Percentiles rank a stretch among this genome's conserved stretches.
phyloP scores from a whole-genome alignment of 495 filamentous ascomycete species.

The Aspergillus heteromorphus region DNA sequence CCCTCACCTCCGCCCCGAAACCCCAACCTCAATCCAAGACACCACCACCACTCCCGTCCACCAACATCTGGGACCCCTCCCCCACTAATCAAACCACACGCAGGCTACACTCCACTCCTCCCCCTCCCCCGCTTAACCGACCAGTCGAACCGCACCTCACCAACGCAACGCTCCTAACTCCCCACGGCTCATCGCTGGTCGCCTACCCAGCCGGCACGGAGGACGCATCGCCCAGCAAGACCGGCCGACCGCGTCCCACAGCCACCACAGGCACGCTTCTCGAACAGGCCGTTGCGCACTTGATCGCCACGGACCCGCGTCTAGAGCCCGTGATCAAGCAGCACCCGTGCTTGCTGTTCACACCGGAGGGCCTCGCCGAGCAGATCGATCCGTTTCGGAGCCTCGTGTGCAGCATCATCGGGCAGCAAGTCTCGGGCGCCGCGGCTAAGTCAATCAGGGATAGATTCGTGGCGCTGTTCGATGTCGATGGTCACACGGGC shows the following conservation, averaged over 20 bases:
- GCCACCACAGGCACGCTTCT: conserved; percentile 71
- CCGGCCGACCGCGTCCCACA: conserved; percentile 39
- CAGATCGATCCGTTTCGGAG: conserved; percentile 81
- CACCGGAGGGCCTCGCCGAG: conserved; percentile 75
- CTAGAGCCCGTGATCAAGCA: conserved; percentile 67
- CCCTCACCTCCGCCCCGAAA: background rate
- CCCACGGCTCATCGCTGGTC: conserved; percentile 65
- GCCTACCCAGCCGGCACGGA: conserved; percentile 45
- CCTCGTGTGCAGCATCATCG: conserved; percentile 80
- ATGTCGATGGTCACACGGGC: conserved; percentile 19
- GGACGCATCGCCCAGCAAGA: conserved; percentile 56
- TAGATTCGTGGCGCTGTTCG: conserved; percentile 78
- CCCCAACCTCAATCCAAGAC: background rate
- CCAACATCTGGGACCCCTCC: conserved; percentile 10
- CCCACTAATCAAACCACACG: conserved; percentile 13
- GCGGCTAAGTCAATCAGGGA: conserved; percentile 83
- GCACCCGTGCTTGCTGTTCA: conserved; percentile 74
- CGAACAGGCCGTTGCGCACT: conserved; percentile 69
- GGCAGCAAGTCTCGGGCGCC: conserved; percentile 90
- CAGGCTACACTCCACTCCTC: conserved; percentile 34
- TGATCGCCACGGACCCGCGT: conserved; percentile 69
- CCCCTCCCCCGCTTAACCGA: conserved; percentile 44
- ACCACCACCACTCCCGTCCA: background rate
- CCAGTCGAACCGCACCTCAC: conserved; percentile 59
- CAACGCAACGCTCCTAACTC: conserved; percentile 76